Base-by-base conservation (phyloP, 2,329 filamentous ascomycete genomes). In the Chrysosporium keratinophilum region DNA sequence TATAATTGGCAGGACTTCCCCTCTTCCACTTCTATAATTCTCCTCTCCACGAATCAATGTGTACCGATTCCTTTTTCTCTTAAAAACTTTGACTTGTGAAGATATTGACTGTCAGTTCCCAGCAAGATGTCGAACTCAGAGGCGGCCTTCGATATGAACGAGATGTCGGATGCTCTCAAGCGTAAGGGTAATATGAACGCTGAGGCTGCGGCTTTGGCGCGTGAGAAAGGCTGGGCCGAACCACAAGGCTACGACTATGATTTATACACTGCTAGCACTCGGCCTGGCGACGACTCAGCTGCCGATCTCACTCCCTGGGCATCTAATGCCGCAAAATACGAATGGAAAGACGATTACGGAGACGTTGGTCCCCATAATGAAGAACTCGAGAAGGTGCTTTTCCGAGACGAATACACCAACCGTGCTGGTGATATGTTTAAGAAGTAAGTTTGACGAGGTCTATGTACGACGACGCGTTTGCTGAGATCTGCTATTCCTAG, bases 261-360 rank as follows among this genome's bases (percentile, higher is more conserved):
- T 1, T 59, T 62, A 50, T 71, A 67, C 57, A 64, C 57, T 15
- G 53, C 51, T 15, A 37, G 3, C n/a, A 53, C 35, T 28, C 35
- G 56, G 12, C 58, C 61, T 50, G 57, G 52, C 14, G 61, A 62
- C 5, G 58, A 62, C 1, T 37, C 28, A 23, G 44, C 34, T 28
- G 56, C 43, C 40, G 57, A 58, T 19, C 19, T 60, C 10, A 61
- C 65, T 2, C 56, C 62, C n/a, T 81, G 75, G 80, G 73, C 75
- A 50, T 73, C 74, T 37, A 78, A 79, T 52, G 83, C 81, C n/a
- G 71, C 66, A 0, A 76, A 85, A 42, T 97, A 97, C 62, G 81
- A 90, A 63, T 97, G 87, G 85, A 77, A 82, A 15, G 88, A 89
- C 10, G 88, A 95, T 2, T 87, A 78, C 60, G 93, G 91, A 1